Conservation (phyloP, 2,329 filamentous ascomycete genomes). For the Ophiostoma ulmi region DNA sequence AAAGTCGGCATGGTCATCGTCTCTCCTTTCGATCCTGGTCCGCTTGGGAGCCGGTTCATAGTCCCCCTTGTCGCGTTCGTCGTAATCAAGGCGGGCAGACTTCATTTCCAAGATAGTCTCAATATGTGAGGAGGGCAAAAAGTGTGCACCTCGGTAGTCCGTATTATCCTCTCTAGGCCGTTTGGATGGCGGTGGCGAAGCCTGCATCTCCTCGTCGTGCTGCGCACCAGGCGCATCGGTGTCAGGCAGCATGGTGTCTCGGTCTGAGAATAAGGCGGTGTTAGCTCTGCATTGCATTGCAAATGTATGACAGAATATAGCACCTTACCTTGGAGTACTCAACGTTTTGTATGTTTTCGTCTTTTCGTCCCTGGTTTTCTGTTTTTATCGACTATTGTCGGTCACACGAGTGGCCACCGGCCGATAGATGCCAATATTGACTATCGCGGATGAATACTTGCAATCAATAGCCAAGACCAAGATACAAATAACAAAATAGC, state of each 20-base stretch:
- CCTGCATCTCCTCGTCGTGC: slow-evolving; percentile 14
- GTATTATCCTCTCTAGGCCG: background rate
- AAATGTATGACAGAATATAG: too few species aligned
- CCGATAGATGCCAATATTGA: background rate
- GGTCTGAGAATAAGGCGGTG: background rate
- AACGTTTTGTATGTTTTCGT: background rate
- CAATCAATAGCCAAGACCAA: background rate
- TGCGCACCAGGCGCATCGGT: background rate
- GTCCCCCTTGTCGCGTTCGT: background rate
- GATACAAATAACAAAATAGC: background rate
- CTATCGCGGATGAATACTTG: background rate
- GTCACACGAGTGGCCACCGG: background rate
- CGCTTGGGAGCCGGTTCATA: slow-evolving; percentile 13
- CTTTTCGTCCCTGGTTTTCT: background rate
- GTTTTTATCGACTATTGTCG: background rate
- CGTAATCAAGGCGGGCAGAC: background rate
- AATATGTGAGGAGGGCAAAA: background rate
- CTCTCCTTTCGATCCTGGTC: background rate
- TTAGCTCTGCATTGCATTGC: background rate
- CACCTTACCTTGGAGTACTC: background rate
- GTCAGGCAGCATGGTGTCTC: background rate
- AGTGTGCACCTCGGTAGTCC: background rate
- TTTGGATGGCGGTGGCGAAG: slow-evolving; percentile 13
- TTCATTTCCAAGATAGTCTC: background rate
- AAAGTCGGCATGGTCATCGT: background rate